These are phyloP conservation scores for Psophocarpus tetragonolobus DNA, from an alignment of 306 rosid species.

Conservation along the genomic window DNA sequence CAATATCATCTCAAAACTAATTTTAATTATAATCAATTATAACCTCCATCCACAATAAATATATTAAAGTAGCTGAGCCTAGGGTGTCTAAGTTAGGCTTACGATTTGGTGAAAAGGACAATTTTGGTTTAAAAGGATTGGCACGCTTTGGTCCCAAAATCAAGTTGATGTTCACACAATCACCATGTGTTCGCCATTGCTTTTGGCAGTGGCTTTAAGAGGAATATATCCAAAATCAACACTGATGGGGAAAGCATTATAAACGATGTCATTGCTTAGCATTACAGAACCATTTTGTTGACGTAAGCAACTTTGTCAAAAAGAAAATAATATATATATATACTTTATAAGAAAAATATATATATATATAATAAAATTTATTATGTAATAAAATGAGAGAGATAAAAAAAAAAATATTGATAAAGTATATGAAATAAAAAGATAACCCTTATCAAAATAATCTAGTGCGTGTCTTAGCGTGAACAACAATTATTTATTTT, in stretches of 20 bases:
- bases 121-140: conserved; percentile 30
- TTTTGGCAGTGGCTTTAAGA: conserved; percentile 12
- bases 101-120: conserved; percentile 31
- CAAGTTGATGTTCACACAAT: conserved; percentile 19
- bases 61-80: background rate
- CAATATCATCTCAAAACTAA: too few relatives aligned
- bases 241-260: conserved; percentile 5
- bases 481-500: conserved; percentile 4
- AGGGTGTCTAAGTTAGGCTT: conserved; percentile 24
- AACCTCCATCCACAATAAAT: too few relatives aligned
- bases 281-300: conserved; percentile 34
- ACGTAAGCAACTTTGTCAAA: background rate
- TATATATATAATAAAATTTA: too few relatives aligned
- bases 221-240: conserved; percentile 37
- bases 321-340: too few relatives aligned
- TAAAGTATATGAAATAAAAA: too few relatives aligned
- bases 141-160: conserved; percentile 25
- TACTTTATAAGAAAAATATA: too few relatives aligned
- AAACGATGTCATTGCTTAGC: conserved; percentile 23
- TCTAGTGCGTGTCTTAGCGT: conserved; percentile 25
- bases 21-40: too few relatives aligned
- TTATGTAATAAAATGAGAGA: too few relatives aligned
- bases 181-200: conserved; percentile 11
- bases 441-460: too few relatives aligned
- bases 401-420: too few relatives aligned